These are phyloP conservation scores for Davidsoniella neocaledoniae DNA, from an alignment of 2,329 filamentous ascomycete species.

Conservation along the genomic window DNA sequence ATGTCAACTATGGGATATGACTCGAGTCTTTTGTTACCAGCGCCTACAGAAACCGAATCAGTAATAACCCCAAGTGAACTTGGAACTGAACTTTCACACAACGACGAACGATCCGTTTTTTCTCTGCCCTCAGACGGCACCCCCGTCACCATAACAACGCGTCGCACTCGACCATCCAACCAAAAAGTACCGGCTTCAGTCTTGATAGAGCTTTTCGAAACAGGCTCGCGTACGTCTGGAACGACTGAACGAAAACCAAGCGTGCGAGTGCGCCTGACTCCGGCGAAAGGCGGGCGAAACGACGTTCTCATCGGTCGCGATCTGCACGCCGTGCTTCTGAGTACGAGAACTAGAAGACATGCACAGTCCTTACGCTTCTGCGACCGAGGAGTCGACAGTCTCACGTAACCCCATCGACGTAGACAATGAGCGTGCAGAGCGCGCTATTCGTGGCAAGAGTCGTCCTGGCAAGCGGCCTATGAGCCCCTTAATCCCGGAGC, in stretches of 20 bases:
- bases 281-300: conserved; percentile 50
- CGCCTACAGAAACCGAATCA: conserved; percentile 48
- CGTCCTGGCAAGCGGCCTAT: conserved; percentile 37
- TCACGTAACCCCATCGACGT: conserved; percentile 69
- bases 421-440: conserved; percentile 47
- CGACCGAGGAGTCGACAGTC: conserved; percentile 63
- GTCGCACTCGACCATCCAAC: conserved; percentile 25
- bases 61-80: conserved; percentile 36
- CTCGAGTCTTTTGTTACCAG: conserved; percentile 48
- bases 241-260: conserved; percentile 58
- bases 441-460: background rate
- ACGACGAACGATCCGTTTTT: conserved; percentile 56
- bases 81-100: conserved; percentile 51
- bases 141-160: conserved; percentile 79
- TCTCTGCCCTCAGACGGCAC: conserved; percentile 76
- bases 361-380: conserved; percentile 59
- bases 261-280: conserved; percentile 63
- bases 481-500: conserved; percentile 44
- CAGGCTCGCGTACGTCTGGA: conserved; percentile 28
- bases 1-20: conserved; percentile 33
- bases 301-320: conserved; percentile 67
- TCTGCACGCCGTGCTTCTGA: conserved; percentile 37
- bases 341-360: conserved; percentile 40
- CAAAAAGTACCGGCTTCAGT: conserved; percentile 53
- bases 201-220: conserved; percentile 90